Conservation (phyloP, 495 filamentous ascomycete species). For the Aspergillus wentii region DNA sequence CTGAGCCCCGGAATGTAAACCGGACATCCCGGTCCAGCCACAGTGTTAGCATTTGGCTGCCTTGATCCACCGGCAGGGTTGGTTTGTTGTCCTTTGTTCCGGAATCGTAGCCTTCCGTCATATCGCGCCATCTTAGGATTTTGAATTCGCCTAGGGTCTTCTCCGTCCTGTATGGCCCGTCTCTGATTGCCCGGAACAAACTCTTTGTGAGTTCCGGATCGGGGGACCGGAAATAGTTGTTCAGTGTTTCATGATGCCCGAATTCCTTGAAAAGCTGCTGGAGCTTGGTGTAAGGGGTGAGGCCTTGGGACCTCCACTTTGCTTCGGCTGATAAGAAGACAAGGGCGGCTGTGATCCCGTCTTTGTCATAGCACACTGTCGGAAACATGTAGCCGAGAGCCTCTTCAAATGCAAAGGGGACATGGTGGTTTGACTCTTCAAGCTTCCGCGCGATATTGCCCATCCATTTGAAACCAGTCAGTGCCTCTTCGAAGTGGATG, state of each 20-base stretch:
- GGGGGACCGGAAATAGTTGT: conserved; percentile 64
- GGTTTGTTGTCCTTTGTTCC: conserved; percentile 48
- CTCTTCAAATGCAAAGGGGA: conserved; percentile 65
- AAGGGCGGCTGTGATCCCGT: conserved; percentile 62
- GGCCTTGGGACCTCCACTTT: conserved; percentile 47
- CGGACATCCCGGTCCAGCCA: conserved; percentile 54
- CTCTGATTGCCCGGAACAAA: conserved; percentile 53
- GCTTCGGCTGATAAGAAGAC: conserved; percentile 56
- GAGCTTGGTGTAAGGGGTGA: conserved; percentile 56
- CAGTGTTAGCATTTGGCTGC: conserved; percentile 68
- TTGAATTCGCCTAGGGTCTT: conserved; percentile 43
- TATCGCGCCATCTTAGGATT: conserved; percentile 61
- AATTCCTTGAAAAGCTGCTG: conserved; percentile 56
- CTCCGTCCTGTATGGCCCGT: conserved; percentile 37
- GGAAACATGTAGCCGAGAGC: conserved; percentile 74
- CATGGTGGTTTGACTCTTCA: conserved; percentile 41
- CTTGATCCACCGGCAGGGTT: conserved; percentile 52
- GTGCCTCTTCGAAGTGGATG: conserved; percentile 56
- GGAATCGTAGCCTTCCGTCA: conserved; percentile 64
- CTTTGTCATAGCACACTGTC: conserved; percentile 62
- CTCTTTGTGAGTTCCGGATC: conserved; percentile 42
- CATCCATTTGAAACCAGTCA: conserved; percentile 79
- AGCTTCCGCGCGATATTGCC: conserved; percentile 42
- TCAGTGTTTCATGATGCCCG: conserved; percentile 62
- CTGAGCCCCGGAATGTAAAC: conserved; percentile 64